Base-by-base conservation (phyloP, 306 rosid species). In the Quercus parvula region DNA sequence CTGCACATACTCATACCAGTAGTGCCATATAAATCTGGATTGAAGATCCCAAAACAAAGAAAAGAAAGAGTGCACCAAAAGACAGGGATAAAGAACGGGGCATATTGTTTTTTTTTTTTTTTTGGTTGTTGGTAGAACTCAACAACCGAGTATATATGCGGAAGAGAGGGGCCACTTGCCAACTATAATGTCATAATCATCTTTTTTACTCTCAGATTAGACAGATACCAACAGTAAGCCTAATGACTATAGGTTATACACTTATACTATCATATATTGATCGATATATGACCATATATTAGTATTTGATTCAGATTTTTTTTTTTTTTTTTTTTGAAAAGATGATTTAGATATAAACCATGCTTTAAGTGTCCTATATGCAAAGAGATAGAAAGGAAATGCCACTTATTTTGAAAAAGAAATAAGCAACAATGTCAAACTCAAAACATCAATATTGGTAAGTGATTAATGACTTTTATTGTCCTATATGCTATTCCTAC, bases 151-250 rank as follows among this genome's bases (percentile, higher is more conserved):
- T 12, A 52, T 14, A 24, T 10, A 56, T 5, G 69, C 44, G 24
- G 22, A 64, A 66, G 66, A 5, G 25, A n/a, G 61, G 76, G 76
- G 20, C 76, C 79, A 49, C 59, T 14, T n/a, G 76, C 71, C 76
- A 62, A 28, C 63, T 57, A 68, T 28, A n/a, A 3, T 59, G 31
- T 79, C 73, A 62, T 73, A 27, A 56, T 56, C 59, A 35, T 79
- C 6, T 72, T 61, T 18, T 24, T 4, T 14, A 61, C 18, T 63
- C 3, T n/a, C 30, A 66, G 1, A 19, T 35, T 67, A 9, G 52
- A 67, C 72, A 19, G 8, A 33, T 67, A 9, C 72, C 52, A 68
- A 35, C 27, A 3, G 72, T 35, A 67, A 67, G 72, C 72, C 35
- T 67, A 33, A 33, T 33, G 3, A 33, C 24, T 35, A 33, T 7